Conservation (phyloP, 176 grass and related monocot genomes). For the Oryza australiensis region DNA sequence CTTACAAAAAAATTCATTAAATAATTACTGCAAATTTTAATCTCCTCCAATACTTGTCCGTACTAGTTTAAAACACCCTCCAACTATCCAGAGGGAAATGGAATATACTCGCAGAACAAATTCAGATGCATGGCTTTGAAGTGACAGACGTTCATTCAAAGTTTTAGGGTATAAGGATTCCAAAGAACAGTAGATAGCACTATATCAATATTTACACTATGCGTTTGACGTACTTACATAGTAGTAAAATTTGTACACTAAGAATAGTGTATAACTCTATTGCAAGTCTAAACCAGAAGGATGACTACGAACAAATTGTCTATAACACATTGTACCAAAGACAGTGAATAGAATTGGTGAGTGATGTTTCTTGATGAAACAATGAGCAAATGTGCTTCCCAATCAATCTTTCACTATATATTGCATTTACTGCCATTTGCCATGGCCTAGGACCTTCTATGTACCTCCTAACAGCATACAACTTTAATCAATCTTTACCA, state of each 20-base stretch:
- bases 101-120: background rate
- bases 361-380: background rate
- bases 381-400: slow-evolving; percentile 3
- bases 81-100: background rate
- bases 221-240: slow-evolving; percentile 13
- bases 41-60: background rate
- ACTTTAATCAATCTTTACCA: slow-evolving; percentile 11
- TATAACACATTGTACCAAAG: background rate
- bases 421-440: slow-evolving; percentile 11
- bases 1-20: too few relatives aligned
- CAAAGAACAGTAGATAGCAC: background rate
- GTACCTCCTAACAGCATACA: background rate
- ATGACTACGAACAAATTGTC: background rate
- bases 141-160: background rate
- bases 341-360: background rate
- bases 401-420: slow-evolving; percentile 14
- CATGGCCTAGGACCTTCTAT: slow-evolving; percentile 13
- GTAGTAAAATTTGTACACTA: slow-evolving; percentile 29
- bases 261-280: background rate
- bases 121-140: background rate
- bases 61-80: background rate
- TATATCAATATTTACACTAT: background rate
- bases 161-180: background rate
- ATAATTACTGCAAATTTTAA: too few relatives aligned
- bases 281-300: slow-evolving; percentile 7